Base-by-base conservation (phyloP, 257 asterid species). In the Thymus quinquecostatus region DNA sequence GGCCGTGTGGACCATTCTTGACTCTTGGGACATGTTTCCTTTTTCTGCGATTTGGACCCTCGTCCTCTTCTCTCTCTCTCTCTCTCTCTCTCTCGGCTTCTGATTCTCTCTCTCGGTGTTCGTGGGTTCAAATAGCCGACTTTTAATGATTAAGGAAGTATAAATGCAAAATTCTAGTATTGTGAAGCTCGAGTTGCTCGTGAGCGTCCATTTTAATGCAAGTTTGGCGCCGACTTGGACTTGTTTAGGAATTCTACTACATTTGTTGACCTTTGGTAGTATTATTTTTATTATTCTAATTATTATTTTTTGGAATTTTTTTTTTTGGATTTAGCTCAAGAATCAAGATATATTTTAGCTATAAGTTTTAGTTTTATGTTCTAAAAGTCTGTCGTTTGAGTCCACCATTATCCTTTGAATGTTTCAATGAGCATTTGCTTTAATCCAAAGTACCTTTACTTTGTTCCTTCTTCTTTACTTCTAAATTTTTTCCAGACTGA, bases 1-100 rank as follows among this genome's bases (percentile, higher is more conserved):
- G 43, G 50, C 61, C 80, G 85, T 75, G 88, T 83, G 88, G 85
- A 83, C 83, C 85, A 69, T 21, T 73, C 40, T 75, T 60, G 77
- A 83, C 78, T 75, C 59, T 74, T 71, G 59, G 59, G 3, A 10
- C 3, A 3, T 6, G 38, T 14, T 53, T 14, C 32, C 62, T 10
- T 8, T 72, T 77, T 76, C 72, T 67, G 49, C 27, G 51, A 10
- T 27, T 63, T 67, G 51, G 78, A 28, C 60, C 32, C 29, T 28
- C n/a, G 60, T 68, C 69, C 64, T 34, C 66, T 75, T 56, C 64
- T 70, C 21, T 28, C 29, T 49, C 63, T 68, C 53, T 41, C 32
- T 60, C 29, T 27, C 47, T 47, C 12, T 33, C 21, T 60, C 32
- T 40, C 28, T 10, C 27, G 54, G 13, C 27, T 21, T 21, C 21